Conservation (phyloP, 805 yeast species). For the Nakazawaea holstii region DNA sequence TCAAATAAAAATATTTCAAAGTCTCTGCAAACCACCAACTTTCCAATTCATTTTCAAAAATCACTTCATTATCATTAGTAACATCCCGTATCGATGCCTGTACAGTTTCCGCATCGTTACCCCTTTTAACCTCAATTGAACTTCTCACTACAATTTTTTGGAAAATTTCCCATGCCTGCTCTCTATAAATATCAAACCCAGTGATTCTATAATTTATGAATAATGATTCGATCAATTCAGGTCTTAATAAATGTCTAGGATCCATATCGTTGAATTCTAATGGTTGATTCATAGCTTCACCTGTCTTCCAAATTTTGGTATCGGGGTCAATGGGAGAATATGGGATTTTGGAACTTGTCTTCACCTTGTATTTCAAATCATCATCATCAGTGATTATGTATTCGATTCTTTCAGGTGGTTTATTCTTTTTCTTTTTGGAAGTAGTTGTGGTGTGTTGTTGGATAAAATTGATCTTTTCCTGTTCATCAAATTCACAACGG, state of each 20-base stretch:
- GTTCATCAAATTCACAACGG: constrained; percentile 19
- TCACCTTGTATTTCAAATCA: neutral
- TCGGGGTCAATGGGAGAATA: constrained; percentile 1
- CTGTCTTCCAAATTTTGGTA: constrained; percentile 5
- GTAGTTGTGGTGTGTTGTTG: constrained; percentile 2
- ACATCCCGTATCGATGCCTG: constrained; percentile 16
- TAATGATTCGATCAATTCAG: constrained; percentile 58
- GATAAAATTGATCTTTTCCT: constrained; percentile 11
- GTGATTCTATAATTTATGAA: constrained; percentile 55
- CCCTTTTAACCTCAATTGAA: constrained; percentile 26
- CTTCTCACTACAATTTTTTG: constrained; percentile 27
- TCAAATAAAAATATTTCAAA: constrained; percentile 47
- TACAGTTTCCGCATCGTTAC: constrained; percentile 11
- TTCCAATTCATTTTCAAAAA: constrained; percentile 32
- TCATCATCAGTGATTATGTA: neutral
- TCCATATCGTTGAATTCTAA: constrained; percentile 23
- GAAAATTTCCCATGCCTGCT: constrained; percentile 47
- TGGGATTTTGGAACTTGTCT: constrained; percentile 4
- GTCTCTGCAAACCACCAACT: constrained; percentile 58
- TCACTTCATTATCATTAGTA: constrained; percentile 16
- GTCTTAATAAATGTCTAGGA: constrained; percentile 42
- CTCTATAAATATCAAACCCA: constrained; percentile 53
- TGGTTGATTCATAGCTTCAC: constrained; percentile 7
- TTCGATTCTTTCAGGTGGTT: neutral
- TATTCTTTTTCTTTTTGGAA: neutral